Percentiles rank a stretch among this genome's conserved stretches.
Conservation (phyloP, 163 green algal species). For the Volvox carteri region DNA sequence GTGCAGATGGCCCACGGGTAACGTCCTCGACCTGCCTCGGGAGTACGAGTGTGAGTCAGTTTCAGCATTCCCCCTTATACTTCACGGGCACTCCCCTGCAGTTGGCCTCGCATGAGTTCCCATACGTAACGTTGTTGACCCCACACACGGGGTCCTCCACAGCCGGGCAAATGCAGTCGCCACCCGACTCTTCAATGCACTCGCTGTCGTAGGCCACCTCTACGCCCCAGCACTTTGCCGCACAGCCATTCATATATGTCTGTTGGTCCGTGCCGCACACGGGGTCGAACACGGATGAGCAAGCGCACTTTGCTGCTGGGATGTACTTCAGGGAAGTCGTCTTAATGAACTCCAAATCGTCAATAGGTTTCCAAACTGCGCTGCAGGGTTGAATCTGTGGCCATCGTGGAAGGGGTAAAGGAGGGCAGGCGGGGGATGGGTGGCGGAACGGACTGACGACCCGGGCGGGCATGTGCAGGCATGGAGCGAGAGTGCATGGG, state of each 20-base stretch:
- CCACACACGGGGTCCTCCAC: no score
- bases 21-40: no score
- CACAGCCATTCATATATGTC: background rate
- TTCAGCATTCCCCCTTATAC: no score
- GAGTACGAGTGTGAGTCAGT: no score
- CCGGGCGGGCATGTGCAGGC: background rate
- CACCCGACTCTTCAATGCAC: background rate
- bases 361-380: background rate
- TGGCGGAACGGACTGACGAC: background rate
- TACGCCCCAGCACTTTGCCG: background rate
- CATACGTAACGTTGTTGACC: no score
- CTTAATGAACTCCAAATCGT: background rate
- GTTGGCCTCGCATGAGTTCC: no score
- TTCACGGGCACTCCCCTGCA: no score
- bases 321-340: background rate
- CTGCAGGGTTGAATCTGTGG: background rate
- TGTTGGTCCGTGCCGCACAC: background rate
- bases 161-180: background rate
- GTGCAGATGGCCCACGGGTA: no score
- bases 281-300: background rate
- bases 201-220: background rate
- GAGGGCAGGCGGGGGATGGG: background rate
- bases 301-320: background rate
- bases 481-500: no score
- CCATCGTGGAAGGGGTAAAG: background rate